These are phyloP conservation scores for Apiospora marii DNA, from an alignment of 2,329 filamentous ascomycete species.

Conservation along the genomic window DNA sequence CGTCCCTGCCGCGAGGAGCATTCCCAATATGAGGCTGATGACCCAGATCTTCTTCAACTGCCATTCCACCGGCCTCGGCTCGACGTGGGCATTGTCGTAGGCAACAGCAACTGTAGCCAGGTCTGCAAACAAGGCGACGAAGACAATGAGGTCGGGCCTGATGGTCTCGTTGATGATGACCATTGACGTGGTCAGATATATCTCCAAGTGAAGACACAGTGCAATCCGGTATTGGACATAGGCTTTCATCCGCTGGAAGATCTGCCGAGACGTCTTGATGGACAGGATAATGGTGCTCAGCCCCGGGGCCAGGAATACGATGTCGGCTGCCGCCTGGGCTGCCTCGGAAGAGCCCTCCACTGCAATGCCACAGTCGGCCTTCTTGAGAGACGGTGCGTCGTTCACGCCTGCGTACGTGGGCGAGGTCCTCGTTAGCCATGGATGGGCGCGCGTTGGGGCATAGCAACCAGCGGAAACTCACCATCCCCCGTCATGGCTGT, in stretches of 20 bases:
- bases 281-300: slow-evolving; percentile 75
- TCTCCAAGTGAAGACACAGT: slow-evolving; percentile 75
- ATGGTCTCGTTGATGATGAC: slow-evolving; percentile 83
- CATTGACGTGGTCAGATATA: slow-evolving; percentile 81
- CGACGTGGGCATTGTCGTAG: slow-evolving; percentile 81
- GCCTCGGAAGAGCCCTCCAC: slow-evolving; percentile 77
- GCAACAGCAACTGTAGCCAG: slow-evolving; percentile 80
- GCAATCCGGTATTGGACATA: slow-evolving; percentile 82
- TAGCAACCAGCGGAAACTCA: slow-evolving; percentile 22
- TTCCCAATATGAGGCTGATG: slow-evolving; percentile 73
- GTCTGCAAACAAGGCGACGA: slow-evolving; percentile 82
- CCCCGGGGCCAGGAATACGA: slow-evolving; percentile 77
- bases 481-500: slow-evolving; percentile 80
- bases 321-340: slow-evolving; percentile 76
- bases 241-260: slow-evolving; percentile 59
- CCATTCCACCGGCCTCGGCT: slow-evolving; percentile 79
- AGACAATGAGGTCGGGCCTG: slow-evolving; percentile 76
- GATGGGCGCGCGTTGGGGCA: not conserved
- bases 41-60: slow-evolving; percentile 85
- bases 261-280: slow-evolving; percentile 73
- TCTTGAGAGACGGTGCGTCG: slow-evolving; percentile 77
- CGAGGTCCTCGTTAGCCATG: not conserved
- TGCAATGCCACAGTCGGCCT: slow-evolving; percentile 77
- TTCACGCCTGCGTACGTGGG: slow-evolving; percentile 61
- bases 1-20: slow-evolving; percentile 72